Percentiles rank a stretch among this genome's conserved stretches.
phyloP scores from a whole-genome alignment of 129 eudicot genomes.

The Logfia minima region DNA sequence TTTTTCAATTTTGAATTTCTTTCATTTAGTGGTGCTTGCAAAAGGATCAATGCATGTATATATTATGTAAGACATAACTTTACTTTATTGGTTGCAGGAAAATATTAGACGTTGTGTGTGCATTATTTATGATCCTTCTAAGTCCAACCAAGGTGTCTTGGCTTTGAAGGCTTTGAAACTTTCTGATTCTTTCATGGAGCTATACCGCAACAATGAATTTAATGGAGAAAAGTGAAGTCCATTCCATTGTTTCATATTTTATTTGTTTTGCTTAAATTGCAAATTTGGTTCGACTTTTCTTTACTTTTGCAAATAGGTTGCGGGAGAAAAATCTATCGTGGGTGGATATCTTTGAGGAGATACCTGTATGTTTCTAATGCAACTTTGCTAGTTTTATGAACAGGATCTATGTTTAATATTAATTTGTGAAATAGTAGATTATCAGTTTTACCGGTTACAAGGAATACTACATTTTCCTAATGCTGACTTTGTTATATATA shows the following conservation, averaged over 20 bases:
- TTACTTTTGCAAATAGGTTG: conserved; percentile 51
- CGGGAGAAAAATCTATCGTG: conserved; percentile 95
- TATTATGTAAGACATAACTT: not conserved
- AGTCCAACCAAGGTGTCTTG: conserved; percentile 89
- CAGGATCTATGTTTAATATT: not conserved
- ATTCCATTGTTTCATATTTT: not conserved
- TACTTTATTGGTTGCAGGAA: conserved; percentile 56
- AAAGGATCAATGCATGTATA: not conserved
- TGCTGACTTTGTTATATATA: not conserved
- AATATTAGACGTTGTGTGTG: conserved; percentile 95
- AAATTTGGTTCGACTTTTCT: conserved; percentile 1
- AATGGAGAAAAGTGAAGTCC: conserved; percentile 87
- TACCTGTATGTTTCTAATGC: conserved; percentile 68
- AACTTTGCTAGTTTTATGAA: not conserved
- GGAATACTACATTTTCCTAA: not conserved
- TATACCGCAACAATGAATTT: conserved; percentile 74
- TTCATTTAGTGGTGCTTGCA: not conserved
- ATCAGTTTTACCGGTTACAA: not conserved
- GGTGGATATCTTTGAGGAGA: conserved; percentile 99
- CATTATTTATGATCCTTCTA: conserved; percentile 96
- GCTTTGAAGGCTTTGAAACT: conserved; percentile 98
- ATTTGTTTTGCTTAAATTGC: not conserved
- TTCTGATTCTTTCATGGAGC: conserved; percentile 99
- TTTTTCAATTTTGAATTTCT: not conserved
- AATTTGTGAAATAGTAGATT: not conserved